Evolutionary conservation across 176 grass and related monocot genomes (phyloP), one percentile per base, ranked within the genome.

Genomic region (Melocanna baccifera): DNA sequence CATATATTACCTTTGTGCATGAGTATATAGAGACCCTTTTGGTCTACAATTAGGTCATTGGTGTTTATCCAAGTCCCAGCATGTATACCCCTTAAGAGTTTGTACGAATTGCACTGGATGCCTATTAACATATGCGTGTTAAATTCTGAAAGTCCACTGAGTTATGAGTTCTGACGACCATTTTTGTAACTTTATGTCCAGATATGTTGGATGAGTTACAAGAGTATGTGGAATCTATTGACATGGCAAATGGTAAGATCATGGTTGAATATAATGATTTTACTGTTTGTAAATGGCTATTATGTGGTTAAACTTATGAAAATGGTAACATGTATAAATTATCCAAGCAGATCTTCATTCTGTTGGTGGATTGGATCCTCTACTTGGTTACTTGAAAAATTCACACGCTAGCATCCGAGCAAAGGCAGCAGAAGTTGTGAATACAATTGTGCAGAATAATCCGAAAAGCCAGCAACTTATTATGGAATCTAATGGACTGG

Each of bases 391-490:
- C 84, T 78, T 99, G 12, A 94, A 89, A 78, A 94, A 94, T 52
- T 81, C 89, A 42, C 75, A 96, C 88, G 89, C 89, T 90, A 87
- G 94, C 75, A 94, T 99, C 70, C 73, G 96, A 69, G 86, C 96
- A 51, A 99, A 99, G 86, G 91, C 96, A 28, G 93, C 96, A n/a
- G 93, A 99, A 75, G 91, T 94, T 82, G 87, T 99, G 1, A 91
- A 89, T 51, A 96, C 91, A 11, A 84, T 96, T 79, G 96, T 96
- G 52, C 91, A 99, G 69, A 99, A 99, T 85, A 99, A 99, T 68
- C 91, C 91, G 19, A 92, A 83, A 64, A 96, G 91, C 62, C 93
- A 94, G 76, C 88, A 92, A 81, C 91, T 96, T 75, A 91, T 99
- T 23, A 92, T 96, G 88, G 96, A 94, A 77, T 86, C 88, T 45